Evolutionary conservation across 2,329 filamentous ascomycete genomes (phyloP), one percentile per base, ranked within the genome.

Genomic region (Helminthosporium solani): DNA sequence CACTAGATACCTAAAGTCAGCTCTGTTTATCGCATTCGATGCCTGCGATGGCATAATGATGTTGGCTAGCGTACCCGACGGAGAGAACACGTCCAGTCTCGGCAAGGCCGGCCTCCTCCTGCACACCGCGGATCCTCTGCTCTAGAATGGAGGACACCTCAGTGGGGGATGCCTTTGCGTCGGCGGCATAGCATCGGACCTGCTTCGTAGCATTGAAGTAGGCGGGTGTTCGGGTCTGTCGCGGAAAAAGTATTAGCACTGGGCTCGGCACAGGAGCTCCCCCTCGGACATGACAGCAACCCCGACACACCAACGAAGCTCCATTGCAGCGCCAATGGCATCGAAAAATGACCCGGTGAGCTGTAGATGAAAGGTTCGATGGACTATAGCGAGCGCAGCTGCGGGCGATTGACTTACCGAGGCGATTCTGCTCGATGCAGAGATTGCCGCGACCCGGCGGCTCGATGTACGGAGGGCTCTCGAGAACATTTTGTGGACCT

Each of bases 141-240:
- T 97, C 94, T 73, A 99, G 88, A 77, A 99, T 97, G 67, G 92
- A 96, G 66, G 94, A 97, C 69, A 97, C 92, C 83, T 99, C 94
- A 70, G 92, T 99, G 67, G 94, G 94, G 52, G 90, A 78, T 70
- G 94, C 90, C 84, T 97, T 97, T 65, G 89, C 87, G 71, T 95
- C 91, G 77, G 86, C 79, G 73, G 90, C 92, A 79, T 96, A 97
- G 77, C 83, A 83, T 78, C 94, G 89, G 75, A 85, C 76, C 74
- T 88, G 84, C 74, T 86, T 80, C 64, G 83, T 78, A 66, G 82
- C 79, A 80, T 84, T 86, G 80, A 86, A 78, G 75, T 82, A 81
- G 74, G 83, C 85, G 73, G 90, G 88, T 79, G 85, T 86, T 84
- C 91, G 91, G 77, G 84, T 82, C 92, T 96, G 76, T 67, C 64